A percentile compares a stretch with the other conserved stretches of the same genome.
Evolutionary conservation across 2,329 filamentous ascomycete genomes (phyloP).

Genomic region (Tolypocladium paradoxum): DNA sequence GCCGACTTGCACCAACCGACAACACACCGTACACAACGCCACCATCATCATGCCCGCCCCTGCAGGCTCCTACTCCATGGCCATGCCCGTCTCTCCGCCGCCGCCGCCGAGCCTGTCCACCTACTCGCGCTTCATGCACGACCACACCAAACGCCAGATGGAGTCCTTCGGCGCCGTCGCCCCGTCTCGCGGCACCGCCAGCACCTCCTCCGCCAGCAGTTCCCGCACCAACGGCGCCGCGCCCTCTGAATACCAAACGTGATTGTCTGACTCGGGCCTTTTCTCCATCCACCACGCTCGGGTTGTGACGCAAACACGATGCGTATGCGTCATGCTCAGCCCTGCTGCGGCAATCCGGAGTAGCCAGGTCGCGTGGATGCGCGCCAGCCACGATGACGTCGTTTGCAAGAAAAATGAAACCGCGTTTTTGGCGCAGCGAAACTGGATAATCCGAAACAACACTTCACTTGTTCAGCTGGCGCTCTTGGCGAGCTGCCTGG

Average conservation of each 20-base stretch:
- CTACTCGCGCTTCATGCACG: constrained; percentile 52
- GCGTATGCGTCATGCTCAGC: neutral
- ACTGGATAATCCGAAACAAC: neutral
- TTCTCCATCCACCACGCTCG: neutral
- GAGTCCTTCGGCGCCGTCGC: constrained; percentile 33
- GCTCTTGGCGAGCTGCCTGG: neutral
- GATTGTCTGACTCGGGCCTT: neutral
- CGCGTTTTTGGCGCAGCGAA: neutral
- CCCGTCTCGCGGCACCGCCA: constrained; percentile 7
- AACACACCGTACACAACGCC: no score
- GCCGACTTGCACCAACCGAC: neutral
- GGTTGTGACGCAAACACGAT: neutral
- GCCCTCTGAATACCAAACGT: constrained; percentile 7
- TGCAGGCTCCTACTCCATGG: constrained; percentile 27
- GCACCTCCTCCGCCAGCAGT: constrained; percentile 9
- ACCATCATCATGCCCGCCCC: constrained; percentile 24
- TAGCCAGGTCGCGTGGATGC: neutral
- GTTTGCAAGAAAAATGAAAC: neutral
- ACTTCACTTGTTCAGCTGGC: neutral
- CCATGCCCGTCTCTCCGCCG: constrained; percentile 25
- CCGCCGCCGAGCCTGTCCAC: constrained; percentile 37
- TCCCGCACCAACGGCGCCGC: constrained; percentile 18
- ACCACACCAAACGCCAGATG: constrained; percentile 57
- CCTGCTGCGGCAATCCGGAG: neutral
- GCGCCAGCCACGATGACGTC: neutral